Percentiles rank a stretch among this genome's conserved stretches.
Conservation (phyloP, 768 basidiomycete genomes). For the Pulveroboletus ravenelii region DNA sequence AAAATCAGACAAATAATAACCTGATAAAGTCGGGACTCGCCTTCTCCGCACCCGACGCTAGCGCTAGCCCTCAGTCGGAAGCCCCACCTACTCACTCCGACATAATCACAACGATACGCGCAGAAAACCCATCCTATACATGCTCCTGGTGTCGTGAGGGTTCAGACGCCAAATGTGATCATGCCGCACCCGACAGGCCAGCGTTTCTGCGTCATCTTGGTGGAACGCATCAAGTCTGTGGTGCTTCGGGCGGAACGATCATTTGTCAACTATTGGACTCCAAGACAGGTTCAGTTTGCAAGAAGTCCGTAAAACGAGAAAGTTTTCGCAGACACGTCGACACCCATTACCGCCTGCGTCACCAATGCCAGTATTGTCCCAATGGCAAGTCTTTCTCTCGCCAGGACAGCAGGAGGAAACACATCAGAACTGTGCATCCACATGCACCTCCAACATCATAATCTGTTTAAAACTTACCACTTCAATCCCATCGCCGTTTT, state of each 20-base stretch:
- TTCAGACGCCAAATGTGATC: neutral
- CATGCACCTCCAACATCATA: neutral
- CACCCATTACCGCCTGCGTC: slow-evolving; percentile 15
- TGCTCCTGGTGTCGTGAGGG: slow-evolving; percentile 14
- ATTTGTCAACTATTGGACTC: slow-evolving; percentile 11
- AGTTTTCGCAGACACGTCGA: slow-evolving; percentile 17
- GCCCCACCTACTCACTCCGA: too few relatives aligned
- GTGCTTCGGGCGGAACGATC: neutral
- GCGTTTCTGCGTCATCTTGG: slow-evolving; percentile 18
- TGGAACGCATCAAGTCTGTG: slow-evolving; percentile 9
- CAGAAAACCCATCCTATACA: neutral
- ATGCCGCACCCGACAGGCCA: neutral
- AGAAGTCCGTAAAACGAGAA: neutral
- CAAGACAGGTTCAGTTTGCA: slow-evolving; percentile 4
- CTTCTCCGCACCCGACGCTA: too few relatives aligned
- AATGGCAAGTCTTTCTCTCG: slow-evolving; percentile 18
- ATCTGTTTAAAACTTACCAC: too few relatives aligned
- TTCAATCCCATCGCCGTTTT: too few relatives aligned
- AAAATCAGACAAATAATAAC: neutral
- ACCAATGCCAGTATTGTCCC: slow-evolving; percentile 12
- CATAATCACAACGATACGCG: neutral
- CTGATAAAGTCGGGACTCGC: neutral
- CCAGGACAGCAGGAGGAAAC: slow-evolving; percentile 12
- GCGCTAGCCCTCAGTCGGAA: too few relatives aligned
- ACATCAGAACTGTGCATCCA: slow-evolving; percentile 11